A percentile compares a stretch with the other conserved stretches of the same genome.
Evolutionary conservation across 2,329 filamentous ascomycete genomes (phyloP).

Genomic region (Colletotrichum sp.): DNA sequence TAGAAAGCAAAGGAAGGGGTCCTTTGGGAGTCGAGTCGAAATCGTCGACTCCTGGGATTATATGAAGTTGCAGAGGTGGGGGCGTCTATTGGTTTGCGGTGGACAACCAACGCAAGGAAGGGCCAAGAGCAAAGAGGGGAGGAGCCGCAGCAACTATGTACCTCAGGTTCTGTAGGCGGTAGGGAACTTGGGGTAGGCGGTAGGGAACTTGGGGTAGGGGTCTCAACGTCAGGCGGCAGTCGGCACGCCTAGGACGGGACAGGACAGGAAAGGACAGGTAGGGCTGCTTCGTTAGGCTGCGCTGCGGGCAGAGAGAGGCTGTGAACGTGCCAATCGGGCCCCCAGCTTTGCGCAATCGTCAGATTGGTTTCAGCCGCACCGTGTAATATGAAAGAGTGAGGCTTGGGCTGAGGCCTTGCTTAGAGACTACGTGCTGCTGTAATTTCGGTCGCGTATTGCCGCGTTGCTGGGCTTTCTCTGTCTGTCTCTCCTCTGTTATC

Average conservation of each 20-base stretch:
- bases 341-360: neutral
- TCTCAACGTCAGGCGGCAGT: constrained; percentile 16
- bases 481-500: neutral
- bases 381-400: neutral
- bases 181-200: neutral
- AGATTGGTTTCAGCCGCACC: constrained; percentile 15
- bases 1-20: neutral
- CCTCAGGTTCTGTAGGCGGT: neutral
- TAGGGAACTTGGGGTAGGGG: neutral
- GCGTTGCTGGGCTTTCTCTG: neutral
- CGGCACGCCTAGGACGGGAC: constrained; percentile 6
- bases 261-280: neutral
- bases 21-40: neutral
- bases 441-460: neutral
- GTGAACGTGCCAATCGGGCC: constrained; percentile 5
- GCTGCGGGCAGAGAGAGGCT: constrained; percentile 1
- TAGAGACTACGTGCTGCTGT: neutral
- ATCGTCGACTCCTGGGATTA: constrained; percentile 5
- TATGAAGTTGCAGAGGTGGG: constrained; percentile 17
- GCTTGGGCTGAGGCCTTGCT: neutral
- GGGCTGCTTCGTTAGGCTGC: constrained; percentile 13
- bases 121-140: neutral
- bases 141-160: constrained; percentile 10
- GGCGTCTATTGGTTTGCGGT: neutral
- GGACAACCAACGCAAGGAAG: neutral